Conservation (phyloP, 2,329 filamentous ascomycete genomes). For the Cladophialophora chaetospira region DNA sequence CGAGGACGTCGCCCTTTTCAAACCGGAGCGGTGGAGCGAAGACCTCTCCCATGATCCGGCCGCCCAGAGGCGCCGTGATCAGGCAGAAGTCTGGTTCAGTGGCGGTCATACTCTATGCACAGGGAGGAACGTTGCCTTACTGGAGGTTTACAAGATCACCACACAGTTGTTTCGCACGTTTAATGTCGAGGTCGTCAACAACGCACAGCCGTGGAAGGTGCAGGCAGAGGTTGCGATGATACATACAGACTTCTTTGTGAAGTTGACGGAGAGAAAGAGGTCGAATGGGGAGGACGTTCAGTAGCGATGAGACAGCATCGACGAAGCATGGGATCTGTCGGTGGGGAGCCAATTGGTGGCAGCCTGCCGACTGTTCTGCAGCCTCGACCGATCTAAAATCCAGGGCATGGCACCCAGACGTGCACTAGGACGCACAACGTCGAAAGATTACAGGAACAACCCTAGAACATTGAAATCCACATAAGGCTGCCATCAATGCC, state of each 20-base stretch:
- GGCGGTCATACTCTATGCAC: not conserved
- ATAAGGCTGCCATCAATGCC: not conserved
- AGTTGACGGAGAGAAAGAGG: not conserved
- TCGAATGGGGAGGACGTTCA: no score
- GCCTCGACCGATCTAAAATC: no score
- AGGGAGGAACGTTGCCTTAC: not conserved
- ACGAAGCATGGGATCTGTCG: not conserved
- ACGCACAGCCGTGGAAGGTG: not conserved
- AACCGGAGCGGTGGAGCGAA: not conserved
- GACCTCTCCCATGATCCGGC: not conserved
- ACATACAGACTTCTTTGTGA: not conserved
- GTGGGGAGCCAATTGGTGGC: not conserved
- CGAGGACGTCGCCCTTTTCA: not conserved
- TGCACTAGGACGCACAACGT: no score
- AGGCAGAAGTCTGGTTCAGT: not conserved
- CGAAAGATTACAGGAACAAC: no score
- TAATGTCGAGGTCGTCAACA: not conserved
- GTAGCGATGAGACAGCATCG: not conserved
- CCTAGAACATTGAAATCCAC: no score
- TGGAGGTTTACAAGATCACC: not conserved
- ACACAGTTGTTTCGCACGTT: not conserved
- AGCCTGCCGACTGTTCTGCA: no score
- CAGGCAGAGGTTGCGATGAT: not conserved
- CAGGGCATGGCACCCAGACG: no score
- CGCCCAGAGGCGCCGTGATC: not conserved